Evolutionary conservation across 2,329 filamentous ascomycete species (phyloP), one percentile per base, ranked within the genome.

Genomic region (Daldinia sp.): DNA sequence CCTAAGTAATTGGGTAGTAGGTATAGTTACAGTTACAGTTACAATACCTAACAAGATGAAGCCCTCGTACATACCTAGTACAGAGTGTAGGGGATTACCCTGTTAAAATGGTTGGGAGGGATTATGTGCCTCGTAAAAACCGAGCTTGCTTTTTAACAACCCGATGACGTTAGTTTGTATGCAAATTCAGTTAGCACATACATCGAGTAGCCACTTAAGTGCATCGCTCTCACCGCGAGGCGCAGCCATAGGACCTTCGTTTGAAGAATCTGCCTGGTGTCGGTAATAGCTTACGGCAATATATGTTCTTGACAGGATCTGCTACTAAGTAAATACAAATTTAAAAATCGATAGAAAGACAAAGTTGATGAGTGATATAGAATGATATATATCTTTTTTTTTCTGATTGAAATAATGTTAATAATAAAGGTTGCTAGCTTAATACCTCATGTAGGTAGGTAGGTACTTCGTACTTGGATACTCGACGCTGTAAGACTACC

Each of bases 211-310:
- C 26, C 41, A 46, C 44, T 51, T 65, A 46, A 59, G 50, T 51
- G 53, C 42, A 57, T 69, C 66, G 63, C 62, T 59, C 15, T 71
- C 60, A 60, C 69, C 66, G 65, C 4, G 54, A 61, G 66, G 69
- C 69, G 65, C 63, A 69, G 66, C 23, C 23, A 20, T 57, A 60
- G 48, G 37, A 48, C 12, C 18, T 28, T n/a, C 28, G 18, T 37
- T 54, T 37, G n/a, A 54, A 54, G 50, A 37, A 54, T 54, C 13
- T 37, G 50, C 5, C 50, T 4, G 23, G 50, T 35, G 7, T 54
- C n/a, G 30, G 50, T 54, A 54, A 35, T 54, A 20, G 20, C 33
- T 2, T 54, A 35, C n/a, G 7, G 30, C 1, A 10, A 33, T 6
- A 10, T 18, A 33, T 20, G 13, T 28, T 35, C 26, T 33, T 9